Evolutionary conservation across 129 eudicot species (phyloP).

Genomic region (Smallanthus sonchifolius): DNA sequence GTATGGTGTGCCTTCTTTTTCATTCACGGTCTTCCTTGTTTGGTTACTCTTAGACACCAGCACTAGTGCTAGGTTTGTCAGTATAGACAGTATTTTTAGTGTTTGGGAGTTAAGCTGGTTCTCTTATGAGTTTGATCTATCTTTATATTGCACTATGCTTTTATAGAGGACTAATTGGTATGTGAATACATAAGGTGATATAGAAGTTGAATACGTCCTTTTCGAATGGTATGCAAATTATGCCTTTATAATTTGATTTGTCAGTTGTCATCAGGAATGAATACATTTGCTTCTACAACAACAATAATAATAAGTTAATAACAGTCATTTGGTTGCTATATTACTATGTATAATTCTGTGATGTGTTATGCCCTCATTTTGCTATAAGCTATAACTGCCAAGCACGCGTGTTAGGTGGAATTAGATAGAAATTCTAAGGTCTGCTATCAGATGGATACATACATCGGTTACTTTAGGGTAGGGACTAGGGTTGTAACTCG

Average conservation of each 20-base stretch:
- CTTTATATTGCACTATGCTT: conserved; percentile 43
- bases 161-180: conserved; percentile 49
- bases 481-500: neutral
- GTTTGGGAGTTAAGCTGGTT: conserved; percentile 37
- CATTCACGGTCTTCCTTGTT: conserved; percentile 37
- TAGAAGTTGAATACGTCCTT: conserved; percentile 40
- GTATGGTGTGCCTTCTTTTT: conserved; percentile 42
- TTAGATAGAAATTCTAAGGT: neutral
- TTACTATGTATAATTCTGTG: neutral
- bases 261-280: neutral
- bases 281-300: neutral
- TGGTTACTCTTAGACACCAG: conserved; percentile 39
- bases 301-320: neutral
- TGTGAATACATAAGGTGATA: conserved; percentile 77
- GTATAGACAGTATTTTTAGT: conserved; percentile 45
- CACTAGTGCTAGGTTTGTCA: conserved; percentile 55
- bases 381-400: no score
- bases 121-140: conserved; percentile 42
- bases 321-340: neutral
- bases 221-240: conserved; percentile 1
- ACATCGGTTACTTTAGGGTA: neutral
- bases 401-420: no score
- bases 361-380: neutral
- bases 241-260: neutral
- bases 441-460: neutral